Evolutionary conservation across 2,329 filamentous ascomycete species (phyloP).

Genomic region (Colletotrichum costaricense): DNA sequence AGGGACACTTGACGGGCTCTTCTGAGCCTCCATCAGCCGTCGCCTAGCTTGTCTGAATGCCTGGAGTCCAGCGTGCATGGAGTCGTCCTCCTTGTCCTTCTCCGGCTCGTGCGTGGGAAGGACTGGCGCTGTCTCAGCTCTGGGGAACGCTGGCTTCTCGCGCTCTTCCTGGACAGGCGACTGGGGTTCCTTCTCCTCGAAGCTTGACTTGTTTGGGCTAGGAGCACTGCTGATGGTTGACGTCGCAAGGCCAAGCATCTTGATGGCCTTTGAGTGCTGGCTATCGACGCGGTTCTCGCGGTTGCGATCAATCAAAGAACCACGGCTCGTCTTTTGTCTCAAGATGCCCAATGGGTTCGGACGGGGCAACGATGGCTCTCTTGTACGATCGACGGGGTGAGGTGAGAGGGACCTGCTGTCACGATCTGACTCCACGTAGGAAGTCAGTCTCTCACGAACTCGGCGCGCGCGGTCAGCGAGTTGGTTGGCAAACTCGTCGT

Average conservation of each 20-base stretch:
- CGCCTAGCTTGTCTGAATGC: constrained; percentile 69
- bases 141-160: constrained; percentile 17
- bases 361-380: constrained; percentile 48
- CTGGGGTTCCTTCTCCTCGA: constrained; percentile 47
- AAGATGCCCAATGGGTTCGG: constrained; percentile 73
- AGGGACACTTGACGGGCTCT: constrained; percentile 47
- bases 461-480: constrained; percentile 77
- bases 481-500: constrained; percentile 79
- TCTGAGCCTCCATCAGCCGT: constrained; percentile 61
- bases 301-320: constrained; percentile 68
- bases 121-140: neutral
- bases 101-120: neutral
- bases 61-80: constrained; percentile 61
- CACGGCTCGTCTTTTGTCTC: constrained; percentile 74
- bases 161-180: constrained; percentile 43
- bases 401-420: constrained; percentile 55
- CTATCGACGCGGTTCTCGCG: constrained; percentile 53
- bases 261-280: constrained; percentile 66
- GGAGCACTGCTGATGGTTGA: constrained; percentile 53
- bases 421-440: constrained; percentile 71
- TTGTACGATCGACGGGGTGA: constrained; percentile 47
- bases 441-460: constrained; percentile 79
- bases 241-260: constrained; percentile 68
- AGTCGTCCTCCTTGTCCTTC: constrained; percentile 51
- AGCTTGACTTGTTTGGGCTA: constrained; percentile 50